Conservation (phyloP, 768 basidiomycete genomes). For the Pisolithus microcarpus region DNA sequence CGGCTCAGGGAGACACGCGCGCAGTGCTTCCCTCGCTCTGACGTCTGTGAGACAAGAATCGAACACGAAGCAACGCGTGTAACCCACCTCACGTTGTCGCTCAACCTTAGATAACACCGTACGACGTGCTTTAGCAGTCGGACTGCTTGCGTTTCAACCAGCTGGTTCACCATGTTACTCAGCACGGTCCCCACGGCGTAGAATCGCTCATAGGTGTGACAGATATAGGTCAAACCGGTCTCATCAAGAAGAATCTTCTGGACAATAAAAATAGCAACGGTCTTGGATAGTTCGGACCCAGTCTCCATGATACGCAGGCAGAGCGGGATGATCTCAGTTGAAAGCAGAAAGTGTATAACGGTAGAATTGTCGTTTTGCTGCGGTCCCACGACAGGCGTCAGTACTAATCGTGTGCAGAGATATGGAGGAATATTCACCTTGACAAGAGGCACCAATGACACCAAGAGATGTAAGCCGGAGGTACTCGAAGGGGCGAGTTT, state of each 20-base stretch:
- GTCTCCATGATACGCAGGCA: constrained; percentile 99
- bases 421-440: constrained; percentile 51
- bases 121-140: constrained; percentile 96
- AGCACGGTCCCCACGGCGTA: constrained; percentile 98
- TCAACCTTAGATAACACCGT: constrained; percentile 90
- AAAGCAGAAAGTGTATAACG: constrained; percentile 97
- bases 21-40: constrained; percentile 91
- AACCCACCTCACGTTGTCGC: constrained; percentile 87
- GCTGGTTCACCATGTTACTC: constrained; percentile 97
- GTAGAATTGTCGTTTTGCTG: constrained; percentile 99
- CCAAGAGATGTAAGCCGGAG: constrained; percentile 98
- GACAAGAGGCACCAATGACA: constrained; percentile 96
- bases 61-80: constrained; percentile 5
- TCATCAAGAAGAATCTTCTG: constrained; percentile 98
- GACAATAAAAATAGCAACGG: constrained; percentile 99
- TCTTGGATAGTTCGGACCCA: constrained; percentile 96
- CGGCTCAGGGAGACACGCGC: constrained; percentile 93
- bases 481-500: constrained; percentile 99
- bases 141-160: constrained; percentile 97
- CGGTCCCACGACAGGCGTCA: constrained; percentile 7
- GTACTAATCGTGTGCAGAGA: background rate
- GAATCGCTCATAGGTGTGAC: constrained; percentile 99
- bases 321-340: constrained; percentile 98
- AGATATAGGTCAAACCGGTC: constrained; percentile 96
- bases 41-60: constrained; percentile 7